phyloP scores from a whole-genome alignment of 2,329 filamentous ascomycete species.

The Ampelomyces quisqualis region DNA sequence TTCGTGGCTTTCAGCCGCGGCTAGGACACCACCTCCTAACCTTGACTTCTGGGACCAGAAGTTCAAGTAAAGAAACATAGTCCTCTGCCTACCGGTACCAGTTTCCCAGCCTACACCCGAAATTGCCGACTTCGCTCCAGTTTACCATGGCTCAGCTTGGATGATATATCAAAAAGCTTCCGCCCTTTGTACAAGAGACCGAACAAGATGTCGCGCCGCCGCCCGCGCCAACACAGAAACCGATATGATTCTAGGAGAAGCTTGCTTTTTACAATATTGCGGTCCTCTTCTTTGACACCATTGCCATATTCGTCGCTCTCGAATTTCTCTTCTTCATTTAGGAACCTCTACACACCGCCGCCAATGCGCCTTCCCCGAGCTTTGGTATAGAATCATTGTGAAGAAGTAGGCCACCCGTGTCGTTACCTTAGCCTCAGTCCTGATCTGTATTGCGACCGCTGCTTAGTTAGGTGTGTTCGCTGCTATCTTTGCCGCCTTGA shows the following conservation, averaged over 20 bases:
- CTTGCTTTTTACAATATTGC: constrained; percentile 7
- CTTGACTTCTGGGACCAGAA: no score
- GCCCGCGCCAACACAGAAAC: background rate
- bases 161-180: background rate
- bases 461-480: constrained; percentile 5
- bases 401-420: constrained; percentile 3
- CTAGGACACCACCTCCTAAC: no score
- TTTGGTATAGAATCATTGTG: constrained; percentile 5
- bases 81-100: no score
- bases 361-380: background rate
- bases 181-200: background rate
- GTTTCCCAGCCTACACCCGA: no score
- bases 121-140: no score
- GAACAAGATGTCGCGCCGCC: constrained; percentile 1
- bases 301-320: constrained; percentile 4
- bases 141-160: background rate
- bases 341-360: constrained; percentile 2
- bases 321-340: constrained; percentile 8
- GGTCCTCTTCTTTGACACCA: constrained; percentile 4
- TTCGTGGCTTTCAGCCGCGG: background rate
- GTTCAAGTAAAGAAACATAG: background rate
- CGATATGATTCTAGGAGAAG: constrained; percentile 7
- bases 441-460: constrained; percentile 2
- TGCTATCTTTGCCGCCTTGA: constrained; percentile 6
- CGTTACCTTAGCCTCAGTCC: background rate